Evolutionary conservation across 768 basidiomycete genomes (phyloP).

Genomic region (Suillus spraguei): DNA sequence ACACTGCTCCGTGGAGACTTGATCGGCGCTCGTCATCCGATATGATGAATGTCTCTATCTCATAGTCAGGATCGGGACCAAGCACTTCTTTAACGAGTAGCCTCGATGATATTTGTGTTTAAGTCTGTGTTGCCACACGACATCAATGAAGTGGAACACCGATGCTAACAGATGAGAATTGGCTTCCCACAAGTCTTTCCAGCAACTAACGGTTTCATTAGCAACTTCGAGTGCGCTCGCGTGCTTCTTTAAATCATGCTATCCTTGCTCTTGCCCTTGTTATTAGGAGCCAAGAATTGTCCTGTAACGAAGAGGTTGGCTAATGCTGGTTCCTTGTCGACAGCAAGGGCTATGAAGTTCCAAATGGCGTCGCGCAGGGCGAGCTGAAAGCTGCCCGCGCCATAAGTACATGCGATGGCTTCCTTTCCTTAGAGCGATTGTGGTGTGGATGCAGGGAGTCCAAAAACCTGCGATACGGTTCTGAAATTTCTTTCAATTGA

Average conservation of each 20-base stretch:
- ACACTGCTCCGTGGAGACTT: slow-evolving; percentile 62
- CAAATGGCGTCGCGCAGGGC: slow-evolving; percentile 75
- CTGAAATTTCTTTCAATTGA: slow-evolving; percentile 54
- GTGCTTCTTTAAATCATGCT: slow-evolving; percentile 34
- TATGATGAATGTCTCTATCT: slow-evolving; percentile 48
- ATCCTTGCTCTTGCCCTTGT: slow-evolving; percentile 36
- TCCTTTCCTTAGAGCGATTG: slow-evolving; percentile 54
- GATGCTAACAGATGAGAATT: slow-evolving; percentile 78
- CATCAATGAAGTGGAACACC: slow-evolving; percentile 73
- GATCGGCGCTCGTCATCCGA: slow-evolving; percentile 44
- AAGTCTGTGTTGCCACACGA: slow-evolving; percentile 78
- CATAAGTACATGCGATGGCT: slow-evolving; percentile 61
- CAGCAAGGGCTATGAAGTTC: slow-evolving; percentile 79
- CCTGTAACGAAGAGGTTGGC: slow-evolving; percentile 80
- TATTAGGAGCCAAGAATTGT: slow-evolving; percentile 54
- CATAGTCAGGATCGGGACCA: slow-evolving; percentile 73
- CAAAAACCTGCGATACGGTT: slow-evolving; percentile 57
- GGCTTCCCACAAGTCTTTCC: slow-evolving; percentile 76
- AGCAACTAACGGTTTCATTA: slow-evolving; percentile 61
- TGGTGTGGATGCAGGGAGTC: slow-evolving; percentile 48
- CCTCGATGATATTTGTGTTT: slow-evolving; percentile 67
- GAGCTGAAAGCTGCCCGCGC: slow-evolving; percentile 56
- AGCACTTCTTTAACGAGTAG: slow-evolving; percentile 67
- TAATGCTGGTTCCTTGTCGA: slow-evolving; percentile 87
- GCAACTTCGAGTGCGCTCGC: slow-evolving; percentile 71